phyloP scores from a whole-genome alignment of 1,284 basidiomycete genomes.

The Leccinum fallax region DNA sequence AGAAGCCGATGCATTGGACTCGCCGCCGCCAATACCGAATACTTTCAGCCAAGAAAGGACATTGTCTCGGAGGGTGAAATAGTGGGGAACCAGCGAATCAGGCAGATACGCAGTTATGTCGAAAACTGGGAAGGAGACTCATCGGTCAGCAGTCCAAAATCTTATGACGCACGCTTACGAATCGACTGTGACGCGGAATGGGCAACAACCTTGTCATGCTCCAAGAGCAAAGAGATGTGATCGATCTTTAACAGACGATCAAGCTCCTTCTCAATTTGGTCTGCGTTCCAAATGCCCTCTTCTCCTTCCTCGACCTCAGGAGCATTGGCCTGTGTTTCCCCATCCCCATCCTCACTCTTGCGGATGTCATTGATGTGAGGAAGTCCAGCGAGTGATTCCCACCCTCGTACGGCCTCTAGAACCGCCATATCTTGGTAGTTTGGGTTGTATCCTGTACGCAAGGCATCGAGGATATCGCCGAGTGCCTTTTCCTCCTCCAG shows the following conservation, averaged over 20 bases:
- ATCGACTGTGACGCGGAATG: constrained; percentile 49
- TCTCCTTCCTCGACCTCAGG: constrained; percentile 31
- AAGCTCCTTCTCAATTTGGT: constrained; percentile 61
- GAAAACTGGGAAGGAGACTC: constrained; percentile 59
- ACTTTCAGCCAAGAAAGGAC: constrained; percentile 67
- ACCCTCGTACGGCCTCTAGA: constrained; percentile 93
- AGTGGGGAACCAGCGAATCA: constrained; percentile 76
- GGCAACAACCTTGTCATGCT: constrained; percentile 69
- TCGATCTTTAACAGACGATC: constrained; percentile 71
- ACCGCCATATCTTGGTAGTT: constrained; percentile 99
- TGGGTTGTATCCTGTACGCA: constrained; percentile 91
- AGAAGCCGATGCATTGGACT: constrained; percentile 33
- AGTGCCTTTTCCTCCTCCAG: constrained; percentile 76
- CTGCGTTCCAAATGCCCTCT: constrained; percentile 56
- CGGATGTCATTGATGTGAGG: constrained; percentile 67
- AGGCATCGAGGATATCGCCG: constrained; percentile 81
- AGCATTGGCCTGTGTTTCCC: constrained; percentile 17
- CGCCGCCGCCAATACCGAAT: constrained; percentile 60
- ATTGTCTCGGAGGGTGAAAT: constrained; percentile 68
- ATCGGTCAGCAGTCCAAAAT: constrained; percentile 10
- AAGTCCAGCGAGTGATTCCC: constrained; percentile 79
- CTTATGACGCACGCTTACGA: constrained; percentile 45
- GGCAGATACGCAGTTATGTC: constrained; percentile 87
- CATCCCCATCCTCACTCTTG: constrained; percentile 44
- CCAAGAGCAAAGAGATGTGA: constrained; percentile 71